A percentile compares a stretch with the other conserved stretches of the same genome.
Evolutionary conservation across 1,284 basidiomycete species (phyloP).

Genomic region (Pseudozyma tsukubaensis): DNA sequence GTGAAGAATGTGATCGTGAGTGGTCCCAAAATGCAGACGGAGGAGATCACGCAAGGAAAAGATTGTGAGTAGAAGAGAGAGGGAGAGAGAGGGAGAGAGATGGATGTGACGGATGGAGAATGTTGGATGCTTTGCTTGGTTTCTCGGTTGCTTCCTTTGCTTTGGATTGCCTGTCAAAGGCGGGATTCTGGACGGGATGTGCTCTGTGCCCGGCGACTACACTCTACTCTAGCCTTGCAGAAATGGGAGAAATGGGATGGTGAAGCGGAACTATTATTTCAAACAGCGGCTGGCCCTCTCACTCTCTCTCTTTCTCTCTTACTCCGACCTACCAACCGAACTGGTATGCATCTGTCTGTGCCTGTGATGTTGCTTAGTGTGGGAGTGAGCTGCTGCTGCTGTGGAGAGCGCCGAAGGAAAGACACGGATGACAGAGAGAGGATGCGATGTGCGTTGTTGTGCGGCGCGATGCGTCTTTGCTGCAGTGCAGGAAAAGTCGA

Average conservation of each 20-base stretch:
- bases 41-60: no score
- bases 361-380: background rate
- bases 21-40: no score
- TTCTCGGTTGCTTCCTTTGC: no score
- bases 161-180: background rate
- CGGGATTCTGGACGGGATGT: background rate
- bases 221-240: background rate
- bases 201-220: background rate
- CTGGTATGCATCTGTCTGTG: background rate
- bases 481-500: constrained; percentile 2
- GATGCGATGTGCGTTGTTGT: background rate
- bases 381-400: constrained; percentile 1
- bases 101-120: no score
- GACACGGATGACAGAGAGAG: background rate
- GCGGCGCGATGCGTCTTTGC: background rate
- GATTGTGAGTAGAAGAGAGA: no score
- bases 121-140: no score
- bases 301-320: background rate
- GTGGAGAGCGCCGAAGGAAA: background rate
- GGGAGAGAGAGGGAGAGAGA: no score
- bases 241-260: background rate
- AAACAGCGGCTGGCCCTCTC: background rate
- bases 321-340: background rate
- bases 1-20: no score
- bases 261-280: no score